These are phyloP conservation scores for Rhizoctonia solani DNA, from an alignment of 1,284 basidiomycete genomes.

Conservation along the genomic window DNA sequence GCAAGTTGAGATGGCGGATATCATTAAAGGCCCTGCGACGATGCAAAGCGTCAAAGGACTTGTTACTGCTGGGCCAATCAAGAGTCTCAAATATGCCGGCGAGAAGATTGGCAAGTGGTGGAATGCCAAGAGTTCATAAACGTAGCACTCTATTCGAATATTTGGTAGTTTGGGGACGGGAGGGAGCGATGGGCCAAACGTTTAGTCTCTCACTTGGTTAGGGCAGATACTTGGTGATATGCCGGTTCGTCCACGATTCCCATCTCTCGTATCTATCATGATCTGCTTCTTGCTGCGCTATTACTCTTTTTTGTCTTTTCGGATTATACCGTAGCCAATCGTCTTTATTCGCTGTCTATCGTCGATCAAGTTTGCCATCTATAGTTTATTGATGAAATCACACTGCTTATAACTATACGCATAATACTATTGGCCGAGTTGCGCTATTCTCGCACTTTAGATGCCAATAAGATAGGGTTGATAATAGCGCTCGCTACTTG, in stretches of 20 bases:
- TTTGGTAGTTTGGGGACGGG: not conserved
- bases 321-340: constrained; percentile 29
- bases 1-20: constrained; percentile 60
- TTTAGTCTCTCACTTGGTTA: constrained; percentile 25
- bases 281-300: constrained; percentile 4
- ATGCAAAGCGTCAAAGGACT: constrained; percentile 86
- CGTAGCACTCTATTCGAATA: not conserved
- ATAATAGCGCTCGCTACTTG: no score
- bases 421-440: constrained; percentile 7
- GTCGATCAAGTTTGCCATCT: constrained; percentile 19
- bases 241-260: constrained; percentile 22
- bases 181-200: constrained; percentile 2
- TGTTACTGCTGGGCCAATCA: constrained; percentile 77
- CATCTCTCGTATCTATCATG: not conserved
- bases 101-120: constrained; percentile 87
- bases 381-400: constrained; percentile 18
- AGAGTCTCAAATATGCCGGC: constrained; percentile 74
- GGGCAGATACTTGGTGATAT: not conserved
- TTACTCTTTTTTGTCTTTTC: constrained; percentile 8
- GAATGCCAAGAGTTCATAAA: constrained; percentile 43
- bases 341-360: not conserved
- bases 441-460: not conserved
- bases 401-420: constrained; percentile 22
- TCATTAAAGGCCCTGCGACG: constrained; percentile 82
- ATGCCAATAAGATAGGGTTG: constrained; percentile 15